Evolutionary conservation across 352 stramenopile species (phyloP).

Genomic region (Phytophthora palmivora): DNA sequence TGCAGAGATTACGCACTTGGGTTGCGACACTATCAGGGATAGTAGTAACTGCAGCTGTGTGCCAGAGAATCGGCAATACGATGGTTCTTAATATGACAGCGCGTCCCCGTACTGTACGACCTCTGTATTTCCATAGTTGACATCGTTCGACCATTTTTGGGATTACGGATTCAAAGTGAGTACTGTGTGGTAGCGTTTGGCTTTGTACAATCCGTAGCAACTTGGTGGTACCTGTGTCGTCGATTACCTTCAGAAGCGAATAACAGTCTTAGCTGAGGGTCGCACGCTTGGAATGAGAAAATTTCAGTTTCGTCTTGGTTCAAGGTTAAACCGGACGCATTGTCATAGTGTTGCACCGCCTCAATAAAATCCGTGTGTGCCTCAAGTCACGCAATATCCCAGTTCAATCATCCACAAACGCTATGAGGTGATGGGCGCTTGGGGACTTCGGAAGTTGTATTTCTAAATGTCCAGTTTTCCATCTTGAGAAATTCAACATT

Average conservation of each 20-base stretch:
- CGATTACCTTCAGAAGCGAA: background rate
- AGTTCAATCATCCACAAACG: conserved; percentile 29
- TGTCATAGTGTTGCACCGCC: background rate
- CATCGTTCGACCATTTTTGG: conserved; percentile 9
- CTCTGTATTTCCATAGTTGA: conserved; percentile 10
- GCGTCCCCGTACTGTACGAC: conserved; percentile 4
- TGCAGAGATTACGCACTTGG: conserved; percentile 1
- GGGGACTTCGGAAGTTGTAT: background rate
- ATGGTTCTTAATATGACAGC: conserved; percentile 12
- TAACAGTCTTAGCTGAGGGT: background rate
- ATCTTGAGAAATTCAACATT: conserved; percentile 12
- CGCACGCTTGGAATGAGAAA: background rate
- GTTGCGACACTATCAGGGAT: background rate
- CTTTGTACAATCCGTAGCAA: background rate
- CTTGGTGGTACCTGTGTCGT: background rate
- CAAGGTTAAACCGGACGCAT: background rate
- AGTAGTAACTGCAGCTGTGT: conserved; percentile 13
- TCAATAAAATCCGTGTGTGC: conserved; percentile 5
- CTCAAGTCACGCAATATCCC: conserved; percentile 9
- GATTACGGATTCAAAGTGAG: background rate
- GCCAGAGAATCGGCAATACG: conserved; percentile 12
- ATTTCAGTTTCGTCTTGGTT: background rate
- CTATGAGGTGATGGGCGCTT: conserved; percentile 3
- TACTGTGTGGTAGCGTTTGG: background rate
- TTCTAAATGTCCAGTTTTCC: background rate